Conservation (phyloP, 768 basidiomycete genomes). For the Lactarius trivialis region DNA sequence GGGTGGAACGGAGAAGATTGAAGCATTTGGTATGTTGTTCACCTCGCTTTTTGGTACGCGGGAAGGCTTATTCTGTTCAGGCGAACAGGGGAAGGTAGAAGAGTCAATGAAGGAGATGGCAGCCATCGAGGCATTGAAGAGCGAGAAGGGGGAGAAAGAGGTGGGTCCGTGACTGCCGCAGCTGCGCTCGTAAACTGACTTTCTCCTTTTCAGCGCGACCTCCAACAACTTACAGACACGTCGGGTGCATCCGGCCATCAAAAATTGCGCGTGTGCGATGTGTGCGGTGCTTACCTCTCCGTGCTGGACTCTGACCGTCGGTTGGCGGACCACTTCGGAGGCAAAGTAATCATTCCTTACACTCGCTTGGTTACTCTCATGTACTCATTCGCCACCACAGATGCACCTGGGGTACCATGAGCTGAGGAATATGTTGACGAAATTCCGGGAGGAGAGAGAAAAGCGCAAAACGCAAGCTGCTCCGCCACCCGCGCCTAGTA, state of each 20-base stretch:
- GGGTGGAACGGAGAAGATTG: conserved; percentile 97
- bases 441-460: conserved; percentile 88
- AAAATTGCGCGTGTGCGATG: conserved; percentile 98
- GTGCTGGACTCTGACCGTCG: conserved; percentile 98
- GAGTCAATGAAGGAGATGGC: conserved; percentile 98
- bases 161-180: conserved; percentile 35
- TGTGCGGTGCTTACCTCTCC: conserved; percentile 98
- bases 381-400: conserved; percentile 36
- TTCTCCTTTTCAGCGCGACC: conserved; percentile 56
- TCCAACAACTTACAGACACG: conserved; percentile 94
- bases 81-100: conserved; percentile 98
- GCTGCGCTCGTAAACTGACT: not conserved
- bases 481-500: conserved; percentile 30
- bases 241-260: conserved; percentile 99
- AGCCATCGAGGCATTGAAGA: conserved; percentile 95
- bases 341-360: conserved; percentile 62
- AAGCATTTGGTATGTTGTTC: conserved; percentile 63
- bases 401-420: conserved; percentile 99
- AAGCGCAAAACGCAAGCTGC: conserved; percentile 56
- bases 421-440: conserved; percentile 85
- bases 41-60: not conserved
- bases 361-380: not conserved
- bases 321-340: conserved; percentile 98
- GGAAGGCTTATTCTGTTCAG: conserved; percentile 34
- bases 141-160: conserved; percentile 94